Conservation (phyloP, 768 basidiomycete species). For the Leucosporidium creatinivorum region DNA sequence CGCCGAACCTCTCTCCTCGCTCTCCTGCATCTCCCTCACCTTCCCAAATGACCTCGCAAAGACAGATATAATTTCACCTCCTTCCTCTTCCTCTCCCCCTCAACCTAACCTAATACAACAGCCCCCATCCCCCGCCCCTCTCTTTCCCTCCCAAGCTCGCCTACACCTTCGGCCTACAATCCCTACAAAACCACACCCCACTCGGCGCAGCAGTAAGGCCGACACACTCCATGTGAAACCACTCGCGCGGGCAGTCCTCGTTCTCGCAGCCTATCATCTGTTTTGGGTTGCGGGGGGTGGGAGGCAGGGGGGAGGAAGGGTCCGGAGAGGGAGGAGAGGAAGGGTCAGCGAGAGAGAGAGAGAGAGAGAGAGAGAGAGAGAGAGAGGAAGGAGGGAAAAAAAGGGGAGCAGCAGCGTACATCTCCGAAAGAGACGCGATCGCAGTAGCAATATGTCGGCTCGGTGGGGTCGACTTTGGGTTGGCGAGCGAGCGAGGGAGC, state of each 20-base stretch:
- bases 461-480: constrained; percentile 33
- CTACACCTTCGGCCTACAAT: constrained; percentile 27
- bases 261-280: constrained; percentile 40
- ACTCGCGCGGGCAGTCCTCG: constrained; percentile 36
- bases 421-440: constrained; percentile 37
- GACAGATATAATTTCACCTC: too few relatives aligned
- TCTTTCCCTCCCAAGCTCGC: too few relatives aligned
- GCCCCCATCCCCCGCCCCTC: too few relatives aligned
- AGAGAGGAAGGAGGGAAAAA: not conserved
- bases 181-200: constrained; percentile 39
- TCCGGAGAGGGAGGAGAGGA: too few relatives aligned
- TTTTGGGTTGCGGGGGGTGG: not conserved
- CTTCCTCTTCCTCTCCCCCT: too few relatives aligned
- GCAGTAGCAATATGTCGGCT: constrained; percentile 40
- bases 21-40: too few relatives aligned
- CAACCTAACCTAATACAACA: too few relatives aligned
- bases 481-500: not conserved
- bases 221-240: constrained; percentile 38
- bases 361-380: too few relatives aligned
- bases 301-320: too few relatives aligned
- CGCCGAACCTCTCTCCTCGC: too few relatives aligned
- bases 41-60: too few relatives aligned
- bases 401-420: not conserved
- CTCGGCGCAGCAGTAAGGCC: constrained; percentile 34
- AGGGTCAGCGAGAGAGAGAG: too few relatives aligned